These are phyloP conservation scores for Cryptococcus hybrid DNA, from an alignment of 1,284 basidiomycete genomes.

Conservation along the genomic window DNA sequence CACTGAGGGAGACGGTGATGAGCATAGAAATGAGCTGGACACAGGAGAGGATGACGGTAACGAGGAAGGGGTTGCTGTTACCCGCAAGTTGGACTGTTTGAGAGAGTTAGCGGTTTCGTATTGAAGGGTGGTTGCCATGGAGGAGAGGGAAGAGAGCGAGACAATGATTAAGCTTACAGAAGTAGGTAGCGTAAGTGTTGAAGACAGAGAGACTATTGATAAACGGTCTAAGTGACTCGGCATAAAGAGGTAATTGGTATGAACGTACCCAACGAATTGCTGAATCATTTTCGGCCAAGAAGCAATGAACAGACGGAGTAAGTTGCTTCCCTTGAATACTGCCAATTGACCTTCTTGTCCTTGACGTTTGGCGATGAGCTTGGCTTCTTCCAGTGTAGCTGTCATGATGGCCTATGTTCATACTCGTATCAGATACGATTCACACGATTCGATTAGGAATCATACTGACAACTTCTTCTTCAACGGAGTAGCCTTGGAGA, in stretches of 20 bases:
- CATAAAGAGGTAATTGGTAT: neutral
- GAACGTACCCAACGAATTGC: slow-evolving; percentile 14
- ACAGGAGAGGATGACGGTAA: slow-evolving; percentile 35
- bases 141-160: neutral
- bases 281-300: slow-evolving; percentile 21
- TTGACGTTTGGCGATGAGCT: neutral
- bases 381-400: slow-evolving; percentile 14
- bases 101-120: neutral
- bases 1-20: slow-evolving; percentile 13
- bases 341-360: slow-evolving; percentile 6
- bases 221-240: neutral
- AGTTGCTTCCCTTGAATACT: slow-evolving; percentile 12
- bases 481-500: slow-evolving; percentile 20
- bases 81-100: slow-evolving; percentile 25
- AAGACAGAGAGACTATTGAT: slow-evolving; percentile 6
- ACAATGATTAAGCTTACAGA: slow-evolving; percentile 7
- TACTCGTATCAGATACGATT: neutral
- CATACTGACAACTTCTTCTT: slow-evolving; percentile 15
- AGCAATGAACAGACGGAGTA: slow-evolving; percentile 14
- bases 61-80: slow-evolving; percentile 29
- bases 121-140: neutral
- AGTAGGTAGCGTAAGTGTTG: slow-evolving; percentile 25
- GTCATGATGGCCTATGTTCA: slow-evolving; percentile 9
- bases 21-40: slow-evolving; percentile 22
- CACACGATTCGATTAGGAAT: neutral